Base-by-base conservation (phyloP, 805 yeast genomes). In the Pichia exigua region DNA sequence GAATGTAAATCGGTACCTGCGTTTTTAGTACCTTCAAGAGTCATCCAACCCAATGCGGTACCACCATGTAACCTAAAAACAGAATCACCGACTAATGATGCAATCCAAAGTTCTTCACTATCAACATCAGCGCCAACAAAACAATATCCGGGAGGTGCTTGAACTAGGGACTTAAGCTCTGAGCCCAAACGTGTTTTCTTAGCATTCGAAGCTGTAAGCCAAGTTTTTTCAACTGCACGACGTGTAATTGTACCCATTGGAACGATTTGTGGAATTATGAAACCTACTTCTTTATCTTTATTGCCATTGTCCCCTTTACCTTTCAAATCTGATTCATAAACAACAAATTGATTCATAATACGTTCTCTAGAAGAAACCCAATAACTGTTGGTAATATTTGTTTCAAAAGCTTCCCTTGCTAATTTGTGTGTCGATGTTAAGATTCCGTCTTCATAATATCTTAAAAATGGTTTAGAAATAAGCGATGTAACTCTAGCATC, bases 111-210 rank as follows among this genome's bases (percentile, higher is more conserved):
- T 64, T 94, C 99, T 64, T 94, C 99, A 40, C 97, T 88, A 67
- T 94, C 99, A 10, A 94, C 99, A 72, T 94, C 99, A 0, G 99
- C 99, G 11, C 99, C 99, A 10, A 94, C 96, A 70, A 94, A 87
- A 39, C 79, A 78, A 64, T 91, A 94, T 0, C 97, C 97, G 2
- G 75, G 68, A 0, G 99, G 99, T 0, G 97, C 97, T 52, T 76
- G 71, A 5, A 94, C 74, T 73, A 88, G 80, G 0, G 97, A 81
- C 66, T 95, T 94, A 54, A 95, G 72, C 64, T 94, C 99, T 1
- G 97, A 90, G 0, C 99, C 99, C 44, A 95, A 79, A 54, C 97
- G 73, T 45, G 80, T 79, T 56, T 73, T 72, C 61, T 95, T 94
- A 1, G 96, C 95, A 68, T 95, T 95, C 1, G 97, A 87, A 0